These are phyloP conservation scores for Alectoria sarmentosa DNA, from an alignment of 495 filamentous ascomycete species.

Conservation along the genomic window DNA sequence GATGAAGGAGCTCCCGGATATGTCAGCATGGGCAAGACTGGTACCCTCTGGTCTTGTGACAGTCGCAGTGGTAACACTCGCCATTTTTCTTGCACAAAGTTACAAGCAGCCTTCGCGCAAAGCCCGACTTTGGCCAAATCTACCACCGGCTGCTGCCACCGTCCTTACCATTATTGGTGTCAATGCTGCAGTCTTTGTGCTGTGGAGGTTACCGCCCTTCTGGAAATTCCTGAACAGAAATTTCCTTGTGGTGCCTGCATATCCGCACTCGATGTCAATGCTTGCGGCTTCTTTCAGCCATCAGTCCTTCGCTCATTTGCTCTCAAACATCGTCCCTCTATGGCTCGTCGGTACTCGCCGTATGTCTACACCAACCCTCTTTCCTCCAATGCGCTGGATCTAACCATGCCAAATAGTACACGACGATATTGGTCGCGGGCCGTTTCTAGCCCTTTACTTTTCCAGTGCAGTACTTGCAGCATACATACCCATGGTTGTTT, in stretches of 20 bases:
- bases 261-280: slow-evolving; percentile 56
- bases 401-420: slow-evolving; percentile 45
- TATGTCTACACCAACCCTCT: slow-evolving; percentile 29
- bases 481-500: slow-evolving; percentile 51
- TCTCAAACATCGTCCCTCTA: slow-evolving; percentile 60
- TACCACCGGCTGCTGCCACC: slow-evolving; percentile 76
- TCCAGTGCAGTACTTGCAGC: slow-evolving; percentile 59
- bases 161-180: slow-evolving; percentile 54
- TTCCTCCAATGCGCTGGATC: neutral
- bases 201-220: slow-evolving; percentile 62
- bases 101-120: slow-evolving; percentile 56
- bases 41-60: slow-evolving; percentile 55
- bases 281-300: slow-evolving; percentile 77
- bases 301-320: slow-evolving; percentile 57
- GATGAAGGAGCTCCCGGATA: slow-evolving; percentile 35
- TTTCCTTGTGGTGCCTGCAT: slow-evolving; percentile 64
- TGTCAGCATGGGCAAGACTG: slow-evolving; percentile 50
- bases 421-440: slow-evolving; percentile 79
- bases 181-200: slow-evolving; percentile 54
- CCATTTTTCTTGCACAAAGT: slow-evolving; percentile 46
- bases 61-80: slow-evolving; percentile 39
- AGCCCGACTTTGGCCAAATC: slow-evolving; percentile 60
- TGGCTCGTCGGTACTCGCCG: slow-evolving; percentile 51
- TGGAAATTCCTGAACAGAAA: slow-evolving; percentile 74
- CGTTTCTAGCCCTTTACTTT: slow-evolving; percentile 75